Conservation (phyloP, 108 stramenopile species). For the Pseudonitzschia delicatissima region DNA sequence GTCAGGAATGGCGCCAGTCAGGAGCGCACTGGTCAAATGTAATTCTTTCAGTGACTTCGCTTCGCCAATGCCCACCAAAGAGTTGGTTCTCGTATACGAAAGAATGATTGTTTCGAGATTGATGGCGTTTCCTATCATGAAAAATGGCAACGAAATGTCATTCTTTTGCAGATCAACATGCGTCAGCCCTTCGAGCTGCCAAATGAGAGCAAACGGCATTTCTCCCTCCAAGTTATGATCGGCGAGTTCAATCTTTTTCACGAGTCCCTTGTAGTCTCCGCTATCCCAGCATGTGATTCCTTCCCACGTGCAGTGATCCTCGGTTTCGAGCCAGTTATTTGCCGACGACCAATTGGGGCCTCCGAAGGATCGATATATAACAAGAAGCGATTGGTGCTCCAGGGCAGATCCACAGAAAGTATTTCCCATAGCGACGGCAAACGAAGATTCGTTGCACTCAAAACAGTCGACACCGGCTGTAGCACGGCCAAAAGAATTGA, state of each 20-base stretch:
- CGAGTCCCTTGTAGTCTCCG: slow-evolving; percentile 27
- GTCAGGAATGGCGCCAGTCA: slow-evolving; percentile 31
- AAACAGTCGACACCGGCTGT: slow-evolving; percentile 38
- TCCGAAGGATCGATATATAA: slow-evolving; percentile 36
- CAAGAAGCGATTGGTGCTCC: slow-evolving; percentile 48
- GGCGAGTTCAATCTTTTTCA: slow-evolving; percentile 54
- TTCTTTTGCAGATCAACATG: slow-evolving; percentile 47
- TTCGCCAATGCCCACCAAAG: slow-evolving; percentile 37
- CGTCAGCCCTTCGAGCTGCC: slow-evolving; percentile 30
- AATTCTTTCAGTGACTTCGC: slow-evolving; percentile 28
- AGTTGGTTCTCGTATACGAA: slow-evolving; percentile 45
- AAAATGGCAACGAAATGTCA: slow-evolving; percentile 54
- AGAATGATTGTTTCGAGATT: slow-evolving; percentile 64
- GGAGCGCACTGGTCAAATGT: slow-evolving; percentile 38
- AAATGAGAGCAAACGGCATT: slow-evolving; percentile 29
- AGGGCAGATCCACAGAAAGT: slow-evolving; percentile 46
- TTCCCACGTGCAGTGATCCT: slow-evolving; percentile 43
- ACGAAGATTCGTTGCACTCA: slow-evolving; percentile 35
- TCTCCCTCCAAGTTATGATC: slow-evolving; percentile 62
- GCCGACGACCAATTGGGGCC: slow-evolving; percentile 37
- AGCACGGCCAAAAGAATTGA: slow-evolving; percentile 58
- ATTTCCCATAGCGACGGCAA: slow-evolving; percentile 53
- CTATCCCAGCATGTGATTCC: slow-evolving; percentile 45
- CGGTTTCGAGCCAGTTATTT: slow-evolving; percentile 35
- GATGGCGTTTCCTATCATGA: slow-evolving; percentile 55